These are phyloP conservation scores for Vitis riparia DNA, from an alignment of 164 flowering plant genomes.

Conservation along the genomic window DNA sequence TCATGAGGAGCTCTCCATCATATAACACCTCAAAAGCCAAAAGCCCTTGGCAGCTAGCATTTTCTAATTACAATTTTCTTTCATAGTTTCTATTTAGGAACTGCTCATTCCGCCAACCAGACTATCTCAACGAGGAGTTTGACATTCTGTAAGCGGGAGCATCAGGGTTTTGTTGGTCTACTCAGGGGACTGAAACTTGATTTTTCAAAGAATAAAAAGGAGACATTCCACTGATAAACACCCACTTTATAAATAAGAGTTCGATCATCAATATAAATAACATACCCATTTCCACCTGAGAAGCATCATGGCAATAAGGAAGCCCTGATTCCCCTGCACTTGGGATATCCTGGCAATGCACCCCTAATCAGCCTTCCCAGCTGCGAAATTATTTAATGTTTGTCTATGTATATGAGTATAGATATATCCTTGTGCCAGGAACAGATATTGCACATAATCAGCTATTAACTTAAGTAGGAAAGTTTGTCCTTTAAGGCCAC, in stretches of 20 bases:
- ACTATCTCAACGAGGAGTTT: too few species aligned
- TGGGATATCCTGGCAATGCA: neutral
- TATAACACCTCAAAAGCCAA: too few species aligned
- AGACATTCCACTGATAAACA: neutral
- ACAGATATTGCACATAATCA: constrained; percentile 13
- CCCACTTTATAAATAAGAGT: constrained; percentile 3
- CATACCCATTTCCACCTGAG: constrained; percentile 26
- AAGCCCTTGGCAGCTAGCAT: too few species aligned
- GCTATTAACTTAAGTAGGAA: constrained; percentile 6
- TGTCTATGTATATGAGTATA: neutral
- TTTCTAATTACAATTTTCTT: too few species aligned
- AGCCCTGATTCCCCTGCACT: constrained; percentile 12
- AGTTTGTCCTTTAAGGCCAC: too few species aligned
- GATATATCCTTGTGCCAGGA: constrained; percentile 1
- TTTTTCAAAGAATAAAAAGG: neutral
- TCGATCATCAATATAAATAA: constrained; percentile 3
- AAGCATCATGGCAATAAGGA: constrained; percentile 40
- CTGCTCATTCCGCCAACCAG: too few species aligned
- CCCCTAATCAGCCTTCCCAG: constrained; percentile 45
- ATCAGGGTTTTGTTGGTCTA: too few species aligned
- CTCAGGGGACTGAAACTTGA: neutral
- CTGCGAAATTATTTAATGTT: constrained; percentile 18
- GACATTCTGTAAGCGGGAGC: too few species aligned
- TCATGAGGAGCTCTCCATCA: too few species aligned
- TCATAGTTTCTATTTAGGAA: too few species aligned